Evolutionary conservation across 345 rosid species (phyloP).

Genomic region (Melaleuca alternifolia): DNA sequence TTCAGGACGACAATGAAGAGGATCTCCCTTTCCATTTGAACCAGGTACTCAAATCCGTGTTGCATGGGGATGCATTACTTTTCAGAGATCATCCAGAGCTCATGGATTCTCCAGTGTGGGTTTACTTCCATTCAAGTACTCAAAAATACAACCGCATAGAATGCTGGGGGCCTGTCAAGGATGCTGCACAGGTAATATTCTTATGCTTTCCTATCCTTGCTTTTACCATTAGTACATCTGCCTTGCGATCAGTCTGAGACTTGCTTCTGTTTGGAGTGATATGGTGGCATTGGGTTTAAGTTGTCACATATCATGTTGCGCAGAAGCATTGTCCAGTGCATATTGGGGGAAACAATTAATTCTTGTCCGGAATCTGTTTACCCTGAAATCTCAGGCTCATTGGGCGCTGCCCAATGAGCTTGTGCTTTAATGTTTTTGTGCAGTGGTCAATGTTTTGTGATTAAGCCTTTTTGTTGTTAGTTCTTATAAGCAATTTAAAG

Average conservation of each 20-base stretch:
- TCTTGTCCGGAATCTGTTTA: background rate
- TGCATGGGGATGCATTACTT: constrained; percentile 68
- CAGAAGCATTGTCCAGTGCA: background rate
- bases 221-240: background rate
- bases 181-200: constrained; percentile 52
- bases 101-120: constrained; percentile 58
- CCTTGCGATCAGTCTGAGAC: background rate
- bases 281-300: background rate
- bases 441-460: background rate
- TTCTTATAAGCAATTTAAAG: background rate
- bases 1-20: background rate
- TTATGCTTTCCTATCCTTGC: background rate
- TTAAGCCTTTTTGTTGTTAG: background rate
- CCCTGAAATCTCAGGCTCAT: background rate
- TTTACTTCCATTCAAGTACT: constrained; percentile 76
- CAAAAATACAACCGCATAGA: constrained; percentile 60
- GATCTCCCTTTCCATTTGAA: background rate
- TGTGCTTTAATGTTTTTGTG: background rate
- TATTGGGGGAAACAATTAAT: background rate
- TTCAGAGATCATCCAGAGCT: constrained; percentile 65
- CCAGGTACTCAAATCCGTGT: constrained; percentile 73
- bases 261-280: background rate
- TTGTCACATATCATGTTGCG: background rate
- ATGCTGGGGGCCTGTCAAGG: constrained; percentile 79
- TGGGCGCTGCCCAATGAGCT: background rate